Base-by-base conservation (phyloP, 2,329 filamentous ascomycete species). In the Xylaria multiplex region DNA sequence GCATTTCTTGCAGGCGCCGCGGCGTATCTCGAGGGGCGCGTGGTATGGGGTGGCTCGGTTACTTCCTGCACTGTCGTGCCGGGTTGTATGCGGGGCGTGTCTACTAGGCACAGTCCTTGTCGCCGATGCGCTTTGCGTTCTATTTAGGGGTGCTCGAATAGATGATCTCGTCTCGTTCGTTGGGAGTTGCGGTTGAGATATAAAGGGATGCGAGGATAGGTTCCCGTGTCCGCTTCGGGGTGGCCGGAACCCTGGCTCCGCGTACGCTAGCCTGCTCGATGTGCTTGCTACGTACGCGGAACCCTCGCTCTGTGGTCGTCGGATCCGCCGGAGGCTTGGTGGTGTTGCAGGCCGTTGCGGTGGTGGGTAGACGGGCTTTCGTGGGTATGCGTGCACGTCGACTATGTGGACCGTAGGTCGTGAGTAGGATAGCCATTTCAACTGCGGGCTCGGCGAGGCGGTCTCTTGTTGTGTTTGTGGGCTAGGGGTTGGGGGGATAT, bases 381-480 rank as follows among this genome's bases (percentile, higher is more conserved):
- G 69, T 24, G 74, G 74, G 62, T 76, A 76, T 4, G 69, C 67
- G 64, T 79, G 75, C 27, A 79, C 72, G 14, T 75, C 68, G 37
- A 70, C 67, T 1, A 59, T 53, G 59, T 71, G 64, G 46, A 75
- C 63, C 1, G 64, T 64, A 0, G 73, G 72, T 4, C 69, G 71
- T 14, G 69, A 70, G 64, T 69, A 70, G 30, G 54, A n/a, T 2
- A 68, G 49, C 16, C 43, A 59, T 52, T 45, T 62, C 3, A 68
- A 37, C 60, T 55, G 62, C 0, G 69, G 64, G 24, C 24, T 52
- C 19, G 61, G 35, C 6, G 45, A 37, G 24, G 22, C 22, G 6
- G 64, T 0, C 59, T 63, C 22, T 43, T 60, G 35, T 42, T 54
- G 24, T 24, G 42, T 48, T 13, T 50, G 62, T 27, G 58, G 56